These are phyloP conservation scores for Myxozyma melibiosi DNA, from an alignment of 805 yeast species.

Conservation along the genomic window DNA sequence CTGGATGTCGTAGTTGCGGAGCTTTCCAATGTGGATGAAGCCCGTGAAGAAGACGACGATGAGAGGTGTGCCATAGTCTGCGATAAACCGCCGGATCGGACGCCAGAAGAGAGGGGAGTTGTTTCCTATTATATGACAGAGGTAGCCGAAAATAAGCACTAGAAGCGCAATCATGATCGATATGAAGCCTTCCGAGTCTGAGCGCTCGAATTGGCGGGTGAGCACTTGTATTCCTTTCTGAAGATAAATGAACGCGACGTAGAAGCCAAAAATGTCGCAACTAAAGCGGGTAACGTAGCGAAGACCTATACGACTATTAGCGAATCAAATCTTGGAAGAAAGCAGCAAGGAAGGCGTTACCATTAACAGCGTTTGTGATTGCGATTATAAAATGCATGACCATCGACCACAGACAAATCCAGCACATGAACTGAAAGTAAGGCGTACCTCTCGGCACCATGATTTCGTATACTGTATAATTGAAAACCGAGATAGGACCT, in stretches of 20 bases:
- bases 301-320: constrained; percentile 1
- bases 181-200: constrained; percentile 52
- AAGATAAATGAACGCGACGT: constrained; percentile 82
- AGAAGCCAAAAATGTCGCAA: constrained; percentile 82
- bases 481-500: constrained; percentile 91
- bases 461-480: constrained; percentile 81
- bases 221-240: constrained; percentile 89
- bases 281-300: constrained; percentile 26
- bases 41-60: constrained; percentile 90
- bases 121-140: constrained; percentile 59
- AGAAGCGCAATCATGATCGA: constrained; percentile 71
- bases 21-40: constrained; percentile 80
- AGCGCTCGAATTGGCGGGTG: constrained; percentile 61
- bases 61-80: constrained; percentile 84
- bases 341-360: constrained; percentile 44
- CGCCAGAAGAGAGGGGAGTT: constrained; percentile 64
- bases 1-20: constrained; percentile 59
- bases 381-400: constrained; percentile 76
- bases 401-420: constrained; percentile 93
- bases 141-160: constrained; percentile 79
- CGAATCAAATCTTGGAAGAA: no score
- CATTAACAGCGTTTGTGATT: constrained; percentile 63
- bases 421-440: constrained; percentile 91
- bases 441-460: constrained; percentile 53
- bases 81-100: constrained; percentile 64